These are phyloP conservation scores for Cadophora luteo-olivacea DNA, from an alignment of 2,329 filamentous ascomycete species.

Conservation along the genomic window DNA sequence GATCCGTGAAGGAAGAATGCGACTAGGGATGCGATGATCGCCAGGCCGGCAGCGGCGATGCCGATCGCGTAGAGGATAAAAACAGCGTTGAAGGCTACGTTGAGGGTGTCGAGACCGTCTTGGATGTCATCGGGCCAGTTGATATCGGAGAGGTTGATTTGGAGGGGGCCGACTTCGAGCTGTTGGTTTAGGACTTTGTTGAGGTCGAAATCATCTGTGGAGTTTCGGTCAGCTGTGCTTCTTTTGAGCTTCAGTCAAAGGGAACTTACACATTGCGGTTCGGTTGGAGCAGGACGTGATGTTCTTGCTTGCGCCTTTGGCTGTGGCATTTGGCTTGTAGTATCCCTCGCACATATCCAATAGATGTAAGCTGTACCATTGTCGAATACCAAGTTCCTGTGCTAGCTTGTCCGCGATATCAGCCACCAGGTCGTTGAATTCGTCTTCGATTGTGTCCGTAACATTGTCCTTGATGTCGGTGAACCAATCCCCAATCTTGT, in stretches of 20 bases:
- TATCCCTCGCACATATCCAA: conserved; percentile 63
- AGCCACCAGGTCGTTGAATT: conserved; percentile 47
- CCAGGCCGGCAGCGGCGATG: conserved; percentile 57
- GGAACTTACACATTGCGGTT: conserved; percentile 54
- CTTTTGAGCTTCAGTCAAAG: background rate
- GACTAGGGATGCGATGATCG: conserved; percentile 53
- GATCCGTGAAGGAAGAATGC: conserved; percentile 52
- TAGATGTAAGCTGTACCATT: conserved; percentile 67
- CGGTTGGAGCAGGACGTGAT: conserved; percentile 60
- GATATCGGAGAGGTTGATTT: conserved; percentile 57
- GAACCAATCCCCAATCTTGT: conserved; percentile 43
- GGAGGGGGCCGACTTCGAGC: conserved; percentile 49
- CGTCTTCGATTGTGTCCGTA: conserved; percentile 45
- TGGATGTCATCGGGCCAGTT: conserved; percentile 63
- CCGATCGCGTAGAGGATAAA: conserved; percentile 66
- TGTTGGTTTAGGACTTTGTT: conserved; percentile 54
- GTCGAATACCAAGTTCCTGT: conserved; percentile 57
- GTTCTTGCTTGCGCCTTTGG: conserved; percentile 53
- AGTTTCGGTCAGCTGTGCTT: conserved; percentile 4
- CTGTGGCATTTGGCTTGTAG: conserved; percentile 45
- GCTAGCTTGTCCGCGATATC: conserved; percentile 49
- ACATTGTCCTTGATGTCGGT: conserved; percentile 48
- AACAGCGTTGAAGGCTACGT: conserved; percentile 55
- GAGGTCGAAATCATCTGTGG: conserved; percentile 58
- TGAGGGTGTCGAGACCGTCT: conserved; percentile 57